phyloP scores from a whole-genome alignment of 1,284 basidiomycete genomes.

The Volvariella volvacea region DNA sequence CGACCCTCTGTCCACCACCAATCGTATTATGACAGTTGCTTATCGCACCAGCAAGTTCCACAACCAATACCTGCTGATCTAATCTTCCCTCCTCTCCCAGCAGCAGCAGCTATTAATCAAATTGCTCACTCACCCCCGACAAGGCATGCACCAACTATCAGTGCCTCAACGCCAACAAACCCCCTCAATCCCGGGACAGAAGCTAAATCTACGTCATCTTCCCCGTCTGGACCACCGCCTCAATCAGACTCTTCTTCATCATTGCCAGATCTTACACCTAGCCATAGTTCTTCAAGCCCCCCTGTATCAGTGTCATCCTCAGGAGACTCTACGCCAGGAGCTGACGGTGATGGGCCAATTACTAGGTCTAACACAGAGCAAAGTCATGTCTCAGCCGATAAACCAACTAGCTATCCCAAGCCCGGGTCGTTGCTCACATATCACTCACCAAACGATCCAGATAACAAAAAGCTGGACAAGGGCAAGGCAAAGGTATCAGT shows the following conservation, averaged over 20 bases:
- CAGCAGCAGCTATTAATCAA: slow-evolving; percentile 26
- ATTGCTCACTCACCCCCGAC: slow-evolving; percentile 13
- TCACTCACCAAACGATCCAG: no score
- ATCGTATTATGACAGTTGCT: slow-evolving; percentile 57
- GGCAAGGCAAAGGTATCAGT: neutral
- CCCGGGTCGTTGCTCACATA: no score
- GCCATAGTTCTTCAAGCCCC: slow-evolving; percentile 62
- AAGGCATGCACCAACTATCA: neutral
- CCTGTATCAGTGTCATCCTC: slow-evolving; percentile 21
- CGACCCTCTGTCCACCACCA: slow-evolving; percentile 61
- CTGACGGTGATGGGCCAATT: no score
- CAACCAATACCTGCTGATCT: slow-evolving; percentile 48
- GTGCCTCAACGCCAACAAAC: slow-evolving; percentile 1
- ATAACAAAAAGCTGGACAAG: slow-evolving; percentile 1
- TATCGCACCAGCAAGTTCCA: slow-evolving; percentile 21
- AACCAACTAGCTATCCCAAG: no score
- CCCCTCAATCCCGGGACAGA: slow-evolving; percentile 1
- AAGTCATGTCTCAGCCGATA: no score
- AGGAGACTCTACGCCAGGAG: no score
- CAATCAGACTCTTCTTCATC: slow-evolving; percentile 28
- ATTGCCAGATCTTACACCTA: slow-evolving; percentile 56
- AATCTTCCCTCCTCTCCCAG: slow-evolving; percentile 63
- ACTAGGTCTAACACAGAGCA: no score
- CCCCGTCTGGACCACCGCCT: slow-evolving; percentile 19
- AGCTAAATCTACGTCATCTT: slow-evolving; percentile 3